Base-by-base conservation (phyloP, 371 early-diverging fungal genomes). In the Lichtheimia ornata region DNA sequence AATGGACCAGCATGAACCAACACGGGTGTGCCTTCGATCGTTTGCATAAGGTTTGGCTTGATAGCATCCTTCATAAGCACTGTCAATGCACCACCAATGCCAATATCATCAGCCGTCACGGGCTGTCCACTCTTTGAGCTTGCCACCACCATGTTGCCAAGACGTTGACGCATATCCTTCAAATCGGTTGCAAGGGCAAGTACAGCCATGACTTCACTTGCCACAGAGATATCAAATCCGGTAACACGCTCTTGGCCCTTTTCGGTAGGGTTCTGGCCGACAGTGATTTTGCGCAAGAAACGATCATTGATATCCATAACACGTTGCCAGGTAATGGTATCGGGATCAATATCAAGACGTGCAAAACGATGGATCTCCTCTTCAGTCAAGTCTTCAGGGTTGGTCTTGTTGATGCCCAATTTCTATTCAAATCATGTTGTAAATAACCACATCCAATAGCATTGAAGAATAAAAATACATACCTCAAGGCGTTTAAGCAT, bases 1-100 rank as follows among this genome's bases (percentile, higher is more conserved):
- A 97, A 97, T 2, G 98, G 98, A 13, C 98, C 98, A 18, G 98
- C 97, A 65, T 97, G 98, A 9, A 97, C 97, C 78, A 97, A 90
- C n/a, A 97, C 96, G 4, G 98, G 97, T 11, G 96, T 96, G 22
- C 98, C 98, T 74, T 97, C 98, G 17, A 97, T 81, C 0, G 98
- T 96, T 74, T 98, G 98, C 98, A 98, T 96, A 76, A 98, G 72
- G 61, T 94, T 98, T 24, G 98, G 98, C 79, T 92, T 95, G 73
- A 98, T 94, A 40, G 98, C 97, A 69, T 98, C 97, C 80, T 94
- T 95, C 96, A 98, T 94, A 61, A 98, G 81, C 28, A 97, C 97
- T 2, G 97, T 89, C 63, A 98, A 78, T 2, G 98, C 98, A 58
- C 98, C 98, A 44, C 96, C 94, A 64, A 91, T 81, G 43, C 98